These are phyloP conservation scores for Tetrahymena elliotti DNA, from an alignment of 73 alveolate species.

Conservation along the genomic window DNA sequence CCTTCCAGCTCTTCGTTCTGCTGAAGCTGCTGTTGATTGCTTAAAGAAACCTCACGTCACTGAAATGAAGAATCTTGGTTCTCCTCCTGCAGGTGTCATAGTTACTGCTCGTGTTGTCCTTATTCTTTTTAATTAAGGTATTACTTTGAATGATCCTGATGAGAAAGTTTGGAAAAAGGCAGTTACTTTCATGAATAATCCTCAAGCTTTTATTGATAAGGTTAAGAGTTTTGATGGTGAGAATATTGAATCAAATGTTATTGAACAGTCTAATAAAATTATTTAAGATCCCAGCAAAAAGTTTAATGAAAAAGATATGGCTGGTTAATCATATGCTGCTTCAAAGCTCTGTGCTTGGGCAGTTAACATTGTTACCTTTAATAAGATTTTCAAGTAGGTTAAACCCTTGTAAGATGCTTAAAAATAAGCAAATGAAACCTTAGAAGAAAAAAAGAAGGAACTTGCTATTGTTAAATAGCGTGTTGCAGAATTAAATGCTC, in stretches of 20 bases:
- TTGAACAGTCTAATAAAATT: constrained; percentile 61
- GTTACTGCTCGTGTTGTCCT: constrained; percentile 74
- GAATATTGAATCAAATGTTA: constrained; percentile 73
- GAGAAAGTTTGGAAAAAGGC: constrained; percentile 92
- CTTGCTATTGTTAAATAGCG: constrained; percentile 85
- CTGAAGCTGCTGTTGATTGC: constrained; percentile 92
- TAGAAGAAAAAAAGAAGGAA: constrained; percentile 83
- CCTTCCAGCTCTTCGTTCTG: constrained; percentile 91
- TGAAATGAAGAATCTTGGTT: constrained; percentile 88
- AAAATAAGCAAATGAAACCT: constrained; percentile 89
- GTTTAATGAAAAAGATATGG: constrained; percentile 56
- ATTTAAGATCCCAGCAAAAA: constrained; percentile 41
- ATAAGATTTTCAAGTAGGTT: constrained; percentile 94
- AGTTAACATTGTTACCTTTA: constrained; percentile 87
- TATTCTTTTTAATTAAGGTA: constrained; percentile 71
- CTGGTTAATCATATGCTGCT: constrained; percentile 73
- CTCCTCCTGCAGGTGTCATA: constrained; percentile 77
- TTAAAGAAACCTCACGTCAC: constrained; percentile 73
- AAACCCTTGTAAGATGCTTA: constrained; percentile 96
- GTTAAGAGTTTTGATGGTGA: constrained; percentile 76
- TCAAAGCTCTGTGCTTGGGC: constrained; percentile 82
- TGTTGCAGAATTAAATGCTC: constrained; percentile 87
- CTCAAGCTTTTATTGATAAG: constrained; percentile 82
- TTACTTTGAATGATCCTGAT: constrained; percentile 44
- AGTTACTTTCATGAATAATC: constrained; percentile 89